Evolutionary conservation across 2,329 filamentous ascomycete species (phyloP).

Genomic region (Pyrenophora teres): DNA sequence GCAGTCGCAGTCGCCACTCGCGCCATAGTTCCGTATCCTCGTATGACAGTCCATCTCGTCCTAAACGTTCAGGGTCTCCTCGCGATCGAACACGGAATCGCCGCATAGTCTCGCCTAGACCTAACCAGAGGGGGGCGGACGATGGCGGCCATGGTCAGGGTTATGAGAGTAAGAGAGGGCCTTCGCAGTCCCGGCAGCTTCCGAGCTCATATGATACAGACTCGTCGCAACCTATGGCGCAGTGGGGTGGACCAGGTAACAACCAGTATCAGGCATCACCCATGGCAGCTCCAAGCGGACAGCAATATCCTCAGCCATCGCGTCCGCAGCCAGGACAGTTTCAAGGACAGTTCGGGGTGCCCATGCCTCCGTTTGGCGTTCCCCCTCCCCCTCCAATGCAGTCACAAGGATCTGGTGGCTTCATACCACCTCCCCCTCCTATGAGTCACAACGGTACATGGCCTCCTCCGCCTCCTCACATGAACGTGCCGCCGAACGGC

Average conservation of each 20-base stretch:
- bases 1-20: conserved; percentile 16
- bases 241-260: conserved; percentile 15
- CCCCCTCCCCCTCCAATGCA: conserved; percentile 28
- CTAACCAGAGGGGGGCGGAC: conserved; percentile 6
- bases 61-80: conserved; percentile 16
- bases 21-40: conserved; percentile 22
- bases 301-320: conserved; percentile 15
- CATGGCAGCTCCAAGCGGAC: conserved; percentile 5
- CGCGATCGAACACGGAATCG: conserved; percentile 18
- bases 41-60: conserved; percentile 14
- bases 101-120: conserved; percentile 17
- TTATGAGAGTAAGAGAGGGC: conserved; percentile 10
- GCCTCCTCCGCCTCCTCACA: conserved; percentile 26
- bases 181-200: conserved; percentile 14
- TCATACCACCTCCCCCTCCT: conserved; percentile 33
- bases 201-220: conserved; percentile 12
- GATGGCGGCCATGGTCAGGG: conserved; percentile 10
- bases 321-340: conserved; percentile 27
- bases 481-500: conserved; percentile 20
- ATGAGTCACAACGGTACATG: conserved; percentile 31
- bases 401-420: conserved; percentile 21
- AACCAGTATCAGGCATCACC: conserved; percentile 13
- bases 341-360: conserved; percentile 23
- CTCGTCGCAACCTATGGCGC: conserved; percentile 13
- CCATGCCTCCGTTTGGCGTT: conserved; percentile 21